Base-by-base conservation (phyloP, 1,284 basidiomycete genomes). In the Vanrija sp. region DNA sequence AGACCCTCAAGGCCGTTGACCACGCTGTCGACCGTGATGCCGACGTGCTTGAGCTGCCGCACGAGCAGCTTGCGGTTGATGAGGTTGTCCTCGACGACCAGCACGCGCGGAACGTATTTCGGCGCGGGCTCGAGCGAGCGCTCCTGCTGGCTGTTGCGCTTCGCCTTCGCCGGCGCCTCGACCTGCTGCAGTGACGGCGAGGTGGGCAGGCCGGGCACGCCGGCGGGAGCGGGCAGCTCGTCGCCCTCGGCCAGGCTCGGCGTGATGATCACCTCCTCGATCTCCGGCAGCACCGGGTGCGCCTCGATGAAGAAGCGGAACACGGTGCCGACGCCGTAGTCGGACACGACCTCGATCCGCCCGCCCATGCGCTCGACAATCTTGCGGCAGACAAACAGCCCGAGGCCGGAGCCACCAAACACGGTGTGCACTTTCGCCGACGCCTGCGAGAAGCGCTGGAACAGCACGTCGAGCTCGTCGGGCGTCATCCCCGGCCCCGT, bases 1-100 rank as follows among this genome's bases (percentile, higher is more conserved):
- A 79, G 60, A 5, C 72, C 78, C 54, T 79, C 74, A 6, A 73
- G 61, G 7, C 78, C 78, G 57, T 78, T 74, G 51, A 62, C 67
- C 6, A 77, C 77, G 34, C 25, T 74, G 69, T 60, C 55, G 23
- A 57, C 42, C 54, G 60, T 21, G 51, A 63, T n/a, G 26, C 51
- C 47, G 14, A 43, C 28, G 18, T 55, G 48, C 43, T 46, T 50
- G 23, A 55, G 39, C 45, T 55, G 54, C n/a, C 45, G 49, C 12
- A 55, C 6, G 10, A 52, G 49, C 34, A 61, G 61, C 34, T 63
- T 65, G 49, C 69, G 69, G 45, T 70, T 71, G 61, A 76, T 69
- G 26, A 64, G 45, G 51, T 76, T 74, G 61, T 47, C 71, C 68
- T 53, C 52, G 1, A 68, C 65, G 28, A 52, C 49, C 2, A 75